Percentiles rank a stretch among this genome's conserved stretches.
phyloP scores from a whole-genome alignment of 1,284 basidiomycete species.

The Anthracocystis panici-leucophaei region DNA sequence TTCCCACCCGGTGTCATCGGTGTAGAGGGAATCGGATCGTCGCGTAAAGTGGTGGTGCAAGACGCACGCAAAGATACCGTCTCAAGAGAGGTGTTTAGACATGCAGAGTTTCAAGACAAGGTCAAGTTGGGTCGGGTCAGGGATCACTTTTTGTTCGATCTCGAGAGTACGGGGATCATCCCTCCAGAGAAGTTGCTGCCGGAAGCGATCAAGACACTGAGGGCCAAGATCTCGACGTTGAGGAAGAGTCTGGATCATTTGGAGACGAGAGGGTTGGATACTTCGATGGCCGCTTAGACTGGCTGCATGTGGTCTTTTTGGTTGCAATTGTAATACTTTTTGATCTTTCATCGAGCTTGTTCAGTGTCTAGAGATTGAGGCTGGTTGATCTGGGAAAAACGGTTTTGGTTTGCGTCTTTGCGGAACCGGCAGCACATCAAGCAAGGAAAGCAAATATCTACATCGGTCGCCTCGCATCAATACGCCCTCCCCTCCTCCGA shows the following conservation, averaged over 20 bases:
- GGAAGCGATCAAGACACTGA: conserved; percentile 85
- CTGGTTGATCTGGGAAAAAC: neutral
- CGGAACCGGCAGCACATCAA: neutral
- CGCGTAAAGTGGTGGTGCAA: conserved; percentile 76
- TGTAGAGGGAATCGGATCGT: conserved; percentile 74
- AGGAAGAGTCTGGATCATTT: conserved; percentile 60
- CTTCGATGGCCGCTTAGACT: conserved; percentile 24
- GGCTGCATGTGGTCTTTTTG: neutral
- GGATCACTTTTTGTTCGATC: conserved; percentile 92
- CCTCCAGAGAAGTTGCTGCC: conserved; percentile 84
- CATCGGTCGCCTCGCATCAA: neutral
- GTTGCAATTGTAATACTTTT: conserved; percentile 20
- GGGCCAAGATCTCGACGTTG: conserved; percentile 77
- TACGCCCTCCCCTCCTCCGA: conserved; percentile 55
- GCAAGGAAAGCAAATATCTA: neutral
- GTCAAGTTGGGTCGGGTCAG: conserved; percentile 87
- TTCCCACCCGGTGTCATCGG: conserved; percentile 91
- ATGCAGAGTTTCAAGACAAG: conserved; percentile 87
- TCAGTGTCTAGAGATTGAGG: too few species aligned
- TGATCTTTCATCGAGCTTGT: neutral
- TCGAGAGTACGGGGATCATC: conserved; percentile 92
- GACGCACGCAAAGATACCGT: conserved; percentile 87
- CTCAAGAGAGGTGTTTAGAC: conserved; percentile 89
- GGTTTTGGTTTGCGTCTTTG: neutral
- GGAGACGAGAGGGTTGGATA: conserved; percentile 41